Conservation (phyloP, 2,329 filamentous ascomycete genomes). For the Aspergillus unguis region DNA sequence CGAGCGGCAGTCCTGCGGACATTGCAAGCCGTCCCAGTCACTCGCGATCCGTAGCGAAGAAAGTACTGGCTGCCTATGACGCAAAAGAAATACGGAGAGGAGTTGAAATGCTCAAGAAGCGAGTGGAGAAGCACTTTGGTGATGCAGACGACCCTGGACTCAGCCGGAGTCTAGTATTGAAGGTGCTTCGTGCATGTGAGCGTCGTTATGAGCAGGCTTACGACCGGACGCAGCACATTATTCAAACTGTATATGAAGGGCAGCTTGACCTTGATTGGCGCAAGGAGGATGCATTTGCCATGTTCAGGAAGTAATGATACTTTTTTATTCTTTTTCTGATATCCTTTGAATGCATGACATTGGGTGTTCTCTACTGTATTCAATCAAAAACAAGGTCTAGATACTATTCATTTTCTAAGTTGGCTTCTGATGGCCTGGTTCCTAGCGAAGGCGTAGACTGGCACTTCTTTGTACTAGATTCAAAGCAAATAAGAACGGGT, state of each 20-base stretch:
- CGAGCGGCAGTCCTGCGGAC: slow-evolving; percentile 51
- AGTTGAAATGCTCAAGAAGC: slow-evolving; percentile 82
- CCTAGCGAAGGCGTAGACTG: no score
- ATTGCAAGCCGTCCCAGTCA: slow-evolving; percentile 81
- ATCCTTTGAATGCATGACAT: background rate
- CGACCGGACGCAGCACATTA: slow-evolving; percentile 48
- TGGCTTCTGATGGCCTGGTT: background rate
- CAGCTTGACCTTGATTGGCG: slow-evolving; percentile 48
- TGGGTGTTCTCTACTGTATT: no score
- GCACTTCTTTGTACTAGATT: no score
- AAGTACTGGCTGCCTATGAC: slow-evolving; percentile 76
- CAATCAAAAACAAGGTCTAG: no score
- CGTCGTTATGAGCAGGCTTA: slow-evolving; percentile 53
- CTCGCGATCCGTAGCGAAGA: slow-evolving; percentile 78
- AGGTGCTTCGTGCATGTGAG: slow-evolving; percentile 61
- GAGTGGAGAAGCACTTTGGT: slow-evolving; percentile 96
- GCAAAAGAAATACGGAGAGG: slow-evolving; percentile 81
- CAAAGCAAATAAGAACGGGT: background rate
- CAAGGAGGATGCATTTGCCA: slow-evolving; percentile 43
- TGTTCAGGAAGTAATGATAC: slow-evolving; percentile 40
- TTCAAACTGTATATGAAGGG: slow-evolving; percentile 46
- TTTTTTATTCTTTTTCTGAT: slow-evolving; percentile 9
- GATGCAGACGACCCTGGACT: slow-evolving; percentile 73
- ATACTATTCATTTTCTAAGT: no score
- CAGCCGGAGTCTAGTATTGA: slow-evolving; percentile 56